Conservation (phyloP, 1,284 basidiomycete species). For the Ganoderma multipileum region DNA sequence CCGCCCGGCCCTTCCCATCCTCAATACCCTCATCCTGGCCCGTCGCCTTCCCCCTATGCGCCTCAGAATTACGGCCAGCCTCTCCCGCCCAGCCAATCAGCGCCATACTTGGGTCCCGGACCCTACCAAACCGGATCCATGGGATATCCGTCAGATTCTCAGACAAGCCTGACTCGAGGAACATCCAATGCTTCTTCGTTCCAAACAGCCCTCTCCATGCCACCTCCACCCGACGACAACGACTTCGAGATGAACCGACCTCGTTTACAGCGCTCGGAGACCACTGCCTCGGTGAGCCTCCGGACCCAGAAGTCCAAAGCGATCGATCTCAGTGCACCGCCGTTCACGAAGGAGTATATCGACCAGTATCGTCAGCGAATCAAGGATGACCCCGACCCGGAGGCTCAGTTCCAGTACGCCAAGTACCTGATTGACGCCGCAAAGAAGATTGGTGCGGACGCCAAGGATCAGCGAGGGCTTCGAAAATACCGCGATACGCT, state of each 20-base stretch:
- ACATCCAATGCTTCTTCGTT: conserved; percentile 26
- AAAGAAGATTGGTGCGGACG: conserved; percentile 81
- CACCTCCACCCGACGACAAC: conserved; percentile 37
- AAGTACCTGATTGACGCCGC: conserved; percentile 99
- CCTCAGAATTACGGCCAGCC: conserved; percentile 23
- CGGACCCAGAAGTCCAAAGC: conserved; percentile 81
- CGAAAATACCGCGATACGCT: conserved; percentile 93
- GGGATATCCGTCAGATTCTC: conserved; percentile 30
- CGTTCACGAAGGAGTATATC: conserved; percentile 96
- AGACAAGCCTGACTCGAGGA: conserved; percentile 25
- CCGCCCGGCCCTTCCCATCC: conserved; percentile 24
- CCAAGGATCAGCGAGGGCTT: conserved; percentile 80
- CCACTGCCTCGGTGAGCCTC: conserved; percentile 61
- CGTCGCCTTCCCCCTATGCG: conserved; percentile 24
- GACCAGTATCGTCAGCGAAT: conserved; percentile 97
- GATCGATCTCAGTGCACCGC: conserved; percentile 85
- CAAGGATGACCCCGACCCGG: conserved; percentile 97
- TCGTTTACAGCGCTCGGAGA: conserved; percentile 61
- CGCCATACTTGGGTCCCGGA: conserved; percentile 32
- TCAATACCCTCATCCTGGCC: conserved; percentile 28
- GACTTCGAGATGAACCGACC: conserved; percentile 64
- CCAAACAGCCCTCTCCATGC: conserved; percentile 41
- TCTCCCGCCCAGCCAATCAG: conserved; percentile 30
- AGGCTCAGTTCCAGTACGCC: conserved; percentile 97
- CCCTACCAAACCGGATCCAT: conserved; percentile 33